These are phyloP conservation scores for Hapsidospora chrysogenum DNA, from an alignment of 495 filamentous ascomycete genomes.

Conservation along the genomic window DNA sequence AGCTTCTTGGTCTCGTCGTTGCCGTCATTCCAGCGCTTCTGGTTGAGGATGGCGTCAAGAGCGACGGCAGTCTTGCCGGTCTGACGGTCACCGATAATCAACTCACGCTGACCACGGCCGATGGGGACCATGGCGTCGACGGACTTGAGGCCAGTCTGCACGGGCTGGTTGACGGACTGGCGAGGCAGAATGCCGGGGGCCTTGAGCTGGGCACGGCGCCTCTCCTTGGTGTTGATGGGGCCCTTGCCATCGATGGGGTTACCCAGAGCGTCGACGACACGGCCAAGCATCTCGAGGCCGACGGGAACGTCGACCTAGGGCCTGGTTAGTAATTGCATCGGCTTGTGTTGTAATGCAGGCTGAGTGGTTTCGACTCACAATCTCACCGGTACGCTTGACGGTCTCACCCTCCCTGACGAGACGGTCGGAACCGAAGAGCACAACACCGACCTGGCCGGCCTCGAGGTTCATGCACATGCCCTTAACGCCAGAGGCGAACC, in stretches of 20 bases:
- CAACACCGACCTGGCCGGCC: conserved; percentile 99
- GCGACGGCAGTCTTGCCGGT: conserved; percentile 99
- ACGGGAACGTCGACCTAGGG: conserved; percentile 89
- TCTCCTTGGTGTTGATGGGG: conserved; percentile 78
- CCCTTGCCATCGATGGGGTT: conserved; percentile 99
- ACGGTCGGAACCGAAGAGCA: conserved; percentile 99
- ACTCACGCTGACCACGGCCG: conserved; percentile 98
- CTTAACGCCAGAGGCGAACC: conserved; percentile 99
- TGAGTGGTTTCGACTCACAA: conserved; percentile 46
- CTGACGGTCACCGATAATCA: conserved; percentile 99
- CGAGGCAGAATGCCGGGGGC: conserved; percentile 96
- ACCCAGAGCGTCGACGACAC: conserved; percentile 95
- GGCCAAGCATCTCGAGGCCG: conserved; percentile 80
- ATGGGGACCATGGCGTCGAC: conserved; percentile 99
- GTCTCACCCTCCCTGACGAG: conserved; percentile 98
- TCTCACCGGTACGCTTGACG: conserved; percentile 98
- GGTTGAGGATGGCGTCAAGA: conserved; percentile 96
- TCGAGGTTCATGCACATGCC: conserved; percentile 99
- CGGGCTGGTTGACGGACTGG: conserved; percentile 91
- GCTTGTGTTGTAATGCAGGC: background rate
- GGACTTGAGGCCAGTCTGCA: conserved; percentile 98
- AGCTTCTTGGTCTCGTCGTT: conserved; percentile 93
- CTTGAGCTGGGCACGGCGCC: conserved; percentile 95
- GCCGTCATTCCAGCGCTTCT: conserved; percentile 90
- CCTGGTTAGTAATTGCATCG: background rate